Evolutionary conservation across 495 filamentous ascomycete species (phyloP), one percentile per base, ranked within the genome.

Genomic region (Xylaria telfairii): DNA sequence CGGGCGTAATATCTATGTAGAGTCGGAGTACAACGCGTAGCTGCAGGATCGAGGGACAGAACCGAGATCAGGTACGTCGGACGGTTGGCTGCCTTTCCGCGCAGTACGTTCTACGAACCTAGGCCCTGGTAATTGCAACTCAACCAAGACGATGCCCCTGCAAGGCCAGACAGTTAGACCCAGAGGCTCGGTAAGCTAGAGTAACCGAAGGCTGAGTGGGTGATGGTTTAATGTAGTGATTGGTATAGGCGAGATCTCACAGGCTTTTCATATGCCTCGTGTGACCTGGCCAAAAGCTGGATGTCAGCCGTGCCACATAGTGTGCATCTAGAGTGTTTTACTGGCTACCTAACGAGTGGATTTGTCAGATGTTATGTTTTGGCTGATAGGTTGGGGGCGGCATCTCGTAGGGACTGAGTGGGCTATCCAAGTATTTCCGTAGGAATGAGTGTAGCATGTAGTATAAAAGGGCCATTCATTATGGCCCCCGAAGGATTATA

Each of bases 41-140:
- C 73, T 79, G 75, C 75, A 79, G 77, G 77, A 79, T 77, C 75
- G 77, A 78, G 71, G 71, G 69, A 73, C 72, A 77, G 70, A 76
- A 70, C 77, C 73, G 75, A 79, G 77, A 79, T 79, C 75, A 79
- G 74, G 77, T 75, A 74, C 68, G 72, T 68, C 67, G 71, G 69
- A 73, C 77, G 77, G 77, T 74, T 78, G 73, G 69, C 77, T 79
- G 74, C 77, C 49, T 65, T 69, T 70, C 69, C 65, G 70, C 62
- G 59, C 63, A 57, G 42, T 42, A 46, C 2, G 61, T 65, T 65
- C 47, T 57, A 70, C 68, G 44, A 70, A 70, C 56, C 26, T 12
- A 59, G 41, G 37, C 54, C 65, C 66, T 26, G 54, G 41, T 26
- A 39, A 47, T 32, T 59, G 51, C 39, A 15, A 60, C 39, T 49